Percentiles rank a stretch among this genome's conserved stretches.
phyloP scores from a whole-genome alignment of 805 yeast genomes.

The Cyberlindnera lachancei region DNA sequence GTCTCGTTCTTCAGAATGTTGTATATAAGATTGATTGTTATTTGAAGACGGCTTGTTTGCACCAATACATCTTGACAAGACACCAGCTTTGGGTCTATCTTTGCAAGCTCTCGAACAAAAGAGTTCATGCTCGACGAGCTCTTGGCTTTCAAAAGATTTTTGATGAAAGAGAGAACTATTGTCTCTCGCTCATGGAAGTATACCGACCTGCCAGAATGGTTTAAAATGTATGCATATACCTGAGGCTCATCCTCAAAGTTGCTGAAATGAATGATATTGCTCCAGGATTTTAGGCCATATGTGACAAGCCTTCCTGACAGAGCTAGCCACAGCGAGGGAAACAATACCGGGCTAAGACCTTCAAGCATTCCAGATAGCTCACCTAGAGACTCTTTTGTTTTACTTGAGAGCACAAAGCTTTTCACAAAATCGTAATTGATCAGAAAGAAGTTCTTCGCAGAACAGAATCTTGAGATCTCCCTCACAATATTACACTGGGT shows the following conservation, averaged over 20 bases:
- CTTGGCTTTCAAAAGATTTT: conserved; percentile 9
- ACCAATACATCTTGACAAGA: conserved; percentile 9
- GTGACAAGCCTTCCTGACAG: conserved; percentile 12
- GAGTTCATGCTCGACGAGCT: conserved; percentile 10
- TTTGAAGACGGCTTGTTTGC: conserved; percentile 15
- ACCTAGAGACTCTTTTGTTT: conserved; percentile 2
- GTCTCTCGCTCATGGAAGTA: conserved; percentile 14
- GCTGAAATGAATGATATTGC: conserved; percentile 15
- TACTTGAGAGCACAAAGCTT: background rate
- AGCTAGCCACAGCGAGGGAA: conserved; percentile 19
- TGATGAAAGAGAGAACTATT: conserved; percentile 11
- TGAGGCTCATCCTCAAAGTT: conserved; percentile 18
- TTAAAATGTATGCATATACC: conserved; percentile 14
- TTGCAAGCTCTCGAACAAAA: conserved; percentile 14
- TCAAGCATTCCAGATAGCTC: conserved; percentile 10
- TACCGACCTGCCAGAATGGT: conserved; percentile 9
- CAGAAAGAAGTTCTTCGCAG: conserved; percentile 6
- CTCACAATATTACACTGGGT: conserved; percentile 10
- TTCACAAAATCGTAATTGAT: conserved; percentile 4
- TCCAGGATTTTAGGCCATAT: conserved; percentile 18
- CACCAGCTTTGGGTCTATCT: conserved; percentile 11
- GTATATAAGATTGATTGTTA: conserved; percentile 11
- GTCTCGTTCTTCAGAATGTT: conserved; percentile 11
- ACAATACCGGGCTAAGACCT: conserved; percentile 11
- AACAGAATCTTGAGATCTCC: conserved; percentile 7